Evolutionary conservation across 2,329 filamentous ascomycete genomes (phyloP).

Genomic region (Arthrobotrys conoides): DNA sequence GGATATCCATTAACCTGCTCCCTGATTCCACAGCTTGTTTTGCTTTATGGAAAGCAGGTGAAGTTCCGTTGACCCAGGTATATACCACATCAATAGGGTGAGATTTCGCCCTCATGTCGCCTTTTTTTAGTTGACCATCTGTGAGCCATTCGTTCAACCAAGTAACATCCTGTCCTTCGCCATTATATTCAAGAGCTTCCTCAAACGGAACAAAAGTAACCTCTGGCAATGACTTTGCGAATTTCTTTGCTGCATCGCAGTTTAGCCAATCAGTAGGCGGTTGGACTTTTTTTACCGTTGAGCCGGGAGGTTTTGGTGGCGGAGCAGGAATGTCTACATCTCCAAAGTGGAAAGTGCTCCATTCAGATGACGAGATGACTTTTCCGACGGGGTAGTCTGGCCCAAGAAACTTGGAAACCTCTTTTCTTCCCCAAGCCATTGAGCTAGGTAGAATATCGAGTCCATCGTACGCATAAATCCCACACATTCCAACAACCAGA

Average conservation of each 20-base stretch:
- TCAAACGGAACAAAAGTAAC: slow-evolving; percentile 44
- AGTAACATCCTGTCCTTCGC: slow-evolving; percentile 4
- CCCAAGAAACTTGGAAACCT: slow-evolving; percentile 24
- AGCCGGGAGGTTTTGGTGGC: slow-evolving; percentile 36
- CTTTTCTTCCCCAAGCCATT: slow-evolving; percentile 22
- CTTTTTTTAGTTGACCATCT: neutral
- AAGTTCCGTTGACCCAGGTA: slow-evolving; percentile 53
- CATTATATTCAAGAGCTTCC: slow-evolving; percentile 18
- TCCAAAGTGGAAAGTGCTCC: slow-evolving; percentile 48
- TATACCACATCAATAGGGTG: slow-evolving; percentile 41
- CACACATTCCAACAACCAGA: slow-evolving; percentile 8
- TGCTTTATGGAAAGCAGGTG: slow-evolving; percentile 26
- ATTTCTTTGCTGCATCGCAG: slow-evolving; percentile 28
- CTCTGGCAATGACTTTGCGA: slow-evolving; percentile 30
- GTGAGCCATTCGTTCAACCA: slow-evolving; percentile 46
- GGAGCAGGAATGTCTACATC: slow-evolving; percentile 33
- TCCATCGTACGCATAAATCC: neutral
- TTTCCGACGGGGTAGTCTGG: slow-evolving; percentile 30
- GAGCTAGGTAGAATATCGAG: neutral
- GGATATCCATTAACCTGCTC: slow-evolving; percentile 28
- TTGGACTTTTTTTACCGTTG: slow-evolving; percentile 17
- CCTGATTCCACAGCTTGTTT: slow-evolving; percentile 35
- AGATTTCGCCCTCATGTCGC: neutral
- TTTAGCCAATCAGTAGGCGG: slow-evolving; percentile 43
- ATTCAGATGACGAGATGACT: slow-evolving; percentile 35